A percentile compares a stretch with the other conserved stretches of the same genome.
These are phyloP conservation scores for Ascochyta fabae DNA, from an alignment of 2,329 filamentous ascomycete species.

Conservation along the genomic window DNA sequence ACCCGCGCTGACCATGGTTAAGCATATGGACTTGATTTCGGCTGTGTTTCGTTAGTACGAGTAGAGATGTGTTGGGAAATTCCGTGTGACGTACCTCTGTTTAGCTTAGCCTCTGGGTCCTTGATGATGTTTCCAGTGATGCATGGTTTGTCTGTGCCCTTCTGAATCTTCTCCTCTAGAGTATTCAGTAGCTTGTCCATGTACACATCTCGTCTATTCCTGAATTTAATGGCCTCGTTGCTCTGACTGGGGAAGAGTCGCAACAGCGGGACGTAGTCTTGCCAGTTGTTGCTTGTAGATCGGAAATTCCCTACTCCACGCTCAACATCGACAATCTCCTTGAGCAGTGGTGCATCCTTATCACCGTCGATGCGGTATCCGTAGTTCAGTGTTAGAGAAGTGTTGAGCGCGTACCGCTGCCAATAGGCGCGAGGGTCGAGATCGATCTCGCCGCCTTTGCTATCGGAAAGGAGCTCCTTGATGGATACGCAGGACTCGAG, in stretches of 20 bases:
- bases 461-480: slow-evolving; percentile 72
- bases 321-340: slow-evolving; percentile 78
- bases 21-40: slow-evolving; percentile 79
- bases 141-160: slow-evolving; percentile 71
- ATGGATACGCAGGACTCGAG: slow-evolving; percentile 76
- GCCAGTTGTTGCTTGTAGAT: slow-evolving; percentile 82
- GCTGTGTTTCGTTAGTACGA: slow-evolving; percentile 52
- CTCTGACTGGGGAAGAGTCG: slow-evolving; percentile 69
- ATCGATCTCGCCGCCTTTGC: slow-evolving; percentile 65
- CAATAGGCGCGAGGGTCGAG: slow-evolving; percentile 77
- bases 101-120: slow-evolving; percentile 71
- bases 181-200: slow-evolving; percentile 65
- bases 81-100: slow-evolving; percentile 59
- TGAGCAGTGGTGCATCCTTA: slow-evolving; percentile 69
- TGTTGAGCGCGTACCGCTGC: slow-evolving; percentile 78
- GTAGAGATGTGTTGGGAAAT: background rate
- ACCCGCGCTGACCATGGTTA: slow-evolving; percentile 82
- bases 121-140: slow-evolving; percentile 75
- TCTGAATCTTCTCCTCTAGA: slow-evolving; percentile 66
- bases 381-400: slow-evolving; percentile 79
- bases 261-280: slow-evolving; percentile 81
- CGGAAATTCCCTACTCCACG: slow-evolving; percentile 77
- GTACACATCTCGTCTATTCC: slow-evolving; percentile 71
- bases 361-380: slow-evolving; percentile 76
- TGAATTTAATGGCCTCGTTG: slow-evolving; percentile 68